These are phyloP conservation scores for Globisporangium middletonii DNA, from an alignment of 352 stramenopile genomes.

Conservation along the genomic window DNA sequence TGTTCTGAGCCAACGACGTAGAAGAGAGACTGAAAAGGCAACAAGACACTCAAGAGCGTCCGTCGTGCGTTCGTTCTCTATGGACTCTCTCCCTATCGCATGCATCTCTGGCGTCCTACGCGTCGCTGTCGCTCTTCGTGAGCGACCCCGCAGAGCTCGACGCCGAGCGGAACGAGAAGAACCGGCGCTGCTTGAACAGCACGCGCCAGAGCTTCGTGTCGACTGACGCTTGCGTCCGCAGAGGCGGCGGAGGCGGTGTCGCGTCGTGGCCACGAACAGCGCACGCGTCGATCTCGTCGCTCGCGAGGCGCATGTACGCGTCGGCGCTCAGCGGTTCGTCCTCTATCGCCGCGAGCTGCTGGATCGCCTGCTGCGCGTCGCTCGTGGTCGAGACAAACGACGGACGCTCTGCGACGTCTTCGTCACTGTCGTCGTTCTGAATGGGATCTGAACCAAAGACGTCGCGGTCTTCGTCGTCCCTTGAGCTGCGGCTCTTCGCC, in stretches of 20 bases:
- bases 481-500: background rate
- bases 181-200: slow-evolving; percentile 43
- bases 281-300: slow-evolving; percentile 38
- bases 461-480: slow-evolving; percentile 11
- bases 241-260: background rate
- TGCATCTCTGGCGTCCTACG: background rate
- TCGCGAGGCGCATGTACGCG: slow-evolving; percentile 74
- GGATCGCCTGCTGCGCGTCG: slow-evolving; percentile 8
- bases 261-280: background rate
- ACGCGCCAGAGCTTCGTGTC: slow-evolving; percentile 52
- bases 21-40: background rate
- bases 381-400: slow-evolving; percentile 77
- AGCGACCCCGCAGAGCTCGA: slow-evolving; percentile 14
- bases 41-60: background rate
- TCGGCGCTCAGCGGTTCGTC: slow-evolving; percentile 53
- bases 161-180: slow-evolving; percentile 42
- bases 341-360: slow-evolving; percentile 6
- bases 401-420: slow-evolving; percentile 29
- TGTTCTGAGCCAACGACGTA: too few relatives aligned
- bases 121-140: slow-evolving; percentile 9
- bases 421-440: slow-evolving; percentile 8
- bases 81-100: background rate
- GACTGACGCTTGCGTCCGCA: slow-evolving; percentile 1
- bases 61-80: too few relatives aligned
- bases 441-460: background rate